phyloP scores from a whole-genome alignment of 2,329 filamentous ascomycete species.

The Colletotrichum sublineola region DNA sequence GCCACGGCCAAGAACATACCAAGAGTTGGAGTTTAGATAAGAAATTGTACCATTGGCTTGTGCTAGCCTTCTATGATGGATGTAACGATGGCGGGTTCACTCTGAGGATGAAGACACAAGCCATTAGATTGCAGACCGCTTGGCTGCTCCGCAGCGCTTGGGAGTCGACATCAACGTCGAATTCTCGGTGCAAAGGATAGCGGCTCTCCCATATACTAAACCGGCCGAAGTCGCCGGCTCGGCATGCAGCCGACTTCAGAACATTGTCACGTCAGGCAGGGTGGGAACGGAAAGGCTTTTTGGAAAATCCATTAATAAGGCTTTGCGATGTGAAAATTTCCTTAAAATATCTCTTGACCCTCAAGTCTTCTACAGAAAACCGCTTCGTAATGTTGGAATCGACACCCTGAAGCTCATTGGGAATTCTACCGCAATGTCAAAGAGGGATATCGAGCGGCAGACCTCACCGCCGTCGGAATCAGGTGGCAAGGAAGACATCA shows the following conservation, averaged over 20 bases:
- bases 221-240: background rate
- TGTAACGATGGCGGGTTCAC: background rate
- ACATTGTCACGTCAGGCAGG: conserved; percentile 1
- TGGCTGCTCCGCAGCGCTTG: conserved; percentile 3
- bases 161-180: background rate
- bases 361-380: no score
- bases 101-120: background rate
- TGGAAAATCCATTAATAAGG: background rate
- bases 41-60: conserved; percentile 3
- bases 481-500: conserved; percentile 1
- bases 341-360: background rate
- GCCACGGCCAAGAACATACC: conserved; percentile 36
- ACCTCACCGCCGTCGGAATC: conserved; percentile 9
- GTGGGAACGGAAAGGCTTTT: background rate
- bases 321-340: background rate
- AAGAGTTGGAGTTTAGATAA: conserved; percentile 5
- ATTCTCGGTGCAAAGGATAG: background rate
- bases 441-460: background rate
- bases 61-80: background rate
- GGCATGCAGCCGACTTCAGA: background rate
- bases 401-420: background rate
- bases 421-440: conserved; percentile 11
- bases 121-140: background rate
- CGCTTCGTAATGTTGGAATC: background rate
- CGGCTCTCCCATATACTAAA: background rate